Conservation (phyloP, 192 early-diverging fungal genomes). For the Umbelopsis sp. region DNA sequence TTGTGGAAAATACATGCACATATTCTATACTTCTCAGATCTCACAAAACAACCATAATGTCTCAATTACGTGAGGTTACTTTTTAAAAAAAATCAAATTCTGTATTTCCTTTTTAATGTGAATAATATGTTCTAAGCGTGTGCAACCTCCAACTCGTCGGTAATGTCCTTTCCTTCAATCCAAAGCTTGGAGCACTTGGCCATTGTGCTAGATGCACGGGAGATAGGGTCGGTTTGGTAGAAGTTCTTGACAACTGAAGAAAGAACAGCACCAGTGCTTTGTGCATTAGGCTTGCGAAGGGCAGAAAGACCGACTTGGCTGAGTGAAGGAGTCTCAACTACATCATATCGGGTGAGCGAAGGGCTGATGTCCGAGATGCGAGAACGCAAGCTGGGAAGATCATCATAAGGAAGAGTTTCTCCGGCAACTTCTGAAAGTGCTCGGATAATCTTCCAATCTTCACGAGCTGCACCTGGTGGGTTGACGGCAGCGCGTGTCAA, state of each 20-base stretch:
- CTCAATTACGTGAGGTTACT: too few relatives aligned
- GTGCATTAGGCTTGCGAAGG: constrained; percentile 42
- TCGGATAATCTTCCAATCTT: constrained; percentile 99
- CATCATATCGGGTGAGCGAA: constrained; percentile 75
- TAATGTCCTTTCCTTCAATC: constrained; percentile 27
- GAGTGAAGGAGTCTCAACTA: constrained; percentile 60
- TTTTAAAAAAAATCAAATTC: too few relatives aligned
- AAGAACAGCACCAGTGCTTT: constrained; percentile 50
- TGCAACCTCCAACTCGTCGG: constrained; percentile 15
- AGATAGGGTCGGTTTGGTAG: constrained; percentile 95
- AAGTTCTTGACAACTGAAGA: constrained; percentile 79
- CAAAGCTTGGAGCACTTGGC: constrained; percentile 83
- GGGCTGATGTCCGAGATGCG: constrained; percentile 91
- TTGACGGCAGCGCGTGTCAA: constrained; percentile 90
- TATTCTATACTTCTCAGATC: too few relatives aligned
- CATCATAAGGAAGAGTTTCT: constrained; percentile 87
- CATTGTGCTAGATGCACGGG: constrained; percentile 93
- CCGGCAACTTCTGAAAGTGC: constrained; percentile 94
- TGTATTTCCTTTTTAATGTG: too few relatives aligned
- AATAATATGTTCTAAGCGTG: constrained; percentile 9
- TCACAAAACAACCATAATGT: too few relatives aligned
- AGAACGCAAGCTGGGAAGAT: constrained; percentile 76
- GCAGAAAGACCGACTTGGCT: constrained; percentile 67
- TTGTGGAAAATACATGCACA: too few relatives aligned
- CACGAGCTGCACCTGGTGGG: constrained; percentile 87